phyloP scores from a whole-genome alignment of 768 basidiomycete species.

The Strobilomyces confusus region DNA sequence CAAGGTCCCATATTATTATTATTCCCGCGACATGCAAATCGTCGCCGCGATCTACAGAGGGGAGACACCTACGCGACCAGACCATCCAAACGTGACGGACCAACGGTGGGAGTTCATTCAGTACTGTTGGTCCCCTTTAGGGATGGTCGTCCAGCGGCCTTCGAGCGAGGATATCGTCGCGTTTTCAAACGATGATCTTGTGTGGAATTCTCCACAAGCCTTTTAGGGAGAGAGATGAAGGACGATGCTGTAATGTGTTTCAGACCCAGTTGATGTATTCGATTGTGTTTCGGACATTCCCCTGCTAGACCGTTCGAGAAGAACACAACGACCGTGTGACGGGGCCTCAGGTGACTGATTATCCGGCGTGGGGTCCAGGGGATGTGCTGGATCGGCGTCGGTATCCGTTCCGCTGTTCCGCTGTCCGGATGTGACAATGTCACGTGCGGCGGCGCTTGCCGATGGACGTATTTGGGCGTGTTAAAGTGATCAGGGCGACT shows the following conservation, averaged over 20 bases:
- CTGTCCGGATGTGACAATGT: conserved; percentile 9
- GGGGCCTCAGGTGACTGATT: no score
- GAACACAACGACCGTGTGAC: no score
- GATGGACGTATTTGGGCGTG: conserved; percentile 27
- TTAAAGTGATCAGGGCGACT: conserved; percentile 31
- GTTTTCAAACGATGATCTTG: conserved; percentile 1
- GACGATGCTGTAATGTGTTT: neutral
- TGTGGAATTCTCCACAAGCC: neutral
- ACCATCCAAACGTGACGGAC: neutral
- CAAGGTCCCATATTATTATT: conserved; percentile 1
- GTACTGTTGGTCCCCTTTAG: conserved; percentile 3
- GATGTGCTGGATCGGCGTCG: neutral
- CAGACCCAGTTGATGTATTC: neutral
- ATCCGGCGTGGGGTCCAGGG: neutral
- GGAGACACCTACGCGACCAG: neutral
- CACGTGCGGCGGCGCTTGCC: conserved; percentile 32
- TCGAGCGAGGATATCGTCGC: conserved; percentile 2
- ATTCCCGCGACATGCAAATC: conserved; percentile 1
- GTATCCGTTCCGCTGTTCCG: conserved; percentile 20
- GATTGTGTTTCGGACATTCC: neutral
- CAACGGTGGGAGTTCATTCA: conserved; percentile 4
- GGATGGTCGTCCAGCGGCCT: neutral
- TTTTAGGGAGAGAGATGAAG: neutral
- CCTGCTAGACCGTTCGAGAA: no score
- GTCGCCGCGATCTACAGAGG: neutral